Evolutionary conservation across 1,284 basidiomycete species (phyloP), one percentile per base, ranked within the genome.

Genomic region (Melampsora larici-populina): DNA sequence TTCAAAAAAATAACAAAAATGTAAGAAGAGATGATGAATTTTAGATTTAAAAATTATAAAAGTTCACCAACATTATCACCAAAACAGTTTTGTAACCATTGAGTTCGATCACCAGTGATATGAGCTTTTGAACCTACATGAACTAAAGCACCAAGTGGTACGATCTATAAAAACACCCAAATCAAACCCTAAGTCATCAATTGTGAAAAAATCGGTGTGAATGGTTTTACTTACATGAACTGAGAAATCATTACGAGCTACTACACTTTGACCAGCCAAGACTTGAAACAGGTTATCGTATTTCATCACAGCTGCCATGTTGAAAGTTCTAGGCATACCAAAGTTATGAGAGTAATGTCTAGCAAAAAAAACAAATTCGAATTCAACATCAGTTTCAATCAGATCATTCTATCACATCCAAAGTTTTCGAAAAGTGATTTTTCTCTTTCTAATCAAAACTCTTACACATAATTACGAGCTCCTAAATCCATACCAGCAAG

Each of bases 51-150:
- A n/a, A 18, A 26, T 26, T 26, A 40, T 26, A 13, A 13, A n/a
- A 31, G 7, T 49, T 67, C 7, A 60, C 64, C 1, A 40, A 77
- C 74, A 40, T 70, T 70, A 48, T 64, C 69, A 26, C 74, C 74
- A 62, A 46, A 77, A 60, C 76, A 78, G 51, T 78, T 70, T 17
- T 46, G 49, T 15, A 75, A 40, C 79, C 77, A 79, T 66, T 79
- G 70, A 17, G 65, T 36, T 46, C 55, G 71, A 33, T 73, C 70
- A 33, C 79, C 79, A 7, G 51, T 69, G 29, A 78, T 71, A 33
- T 79, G 77, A 26, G 79, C 68, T 69, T 80, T 80, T 17, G 72
- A 67, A 40, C 79, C 79, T 36, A 80, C 48, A 43, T 80, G 79
- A 66, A 64, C 70, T 36, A 71, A 74, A 33, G 68, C 55, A 49